Base-by-base conservation (phyloP, 2,329 filamentous ascomycete species). In the Emericellopsis cladophorae region DNA sequence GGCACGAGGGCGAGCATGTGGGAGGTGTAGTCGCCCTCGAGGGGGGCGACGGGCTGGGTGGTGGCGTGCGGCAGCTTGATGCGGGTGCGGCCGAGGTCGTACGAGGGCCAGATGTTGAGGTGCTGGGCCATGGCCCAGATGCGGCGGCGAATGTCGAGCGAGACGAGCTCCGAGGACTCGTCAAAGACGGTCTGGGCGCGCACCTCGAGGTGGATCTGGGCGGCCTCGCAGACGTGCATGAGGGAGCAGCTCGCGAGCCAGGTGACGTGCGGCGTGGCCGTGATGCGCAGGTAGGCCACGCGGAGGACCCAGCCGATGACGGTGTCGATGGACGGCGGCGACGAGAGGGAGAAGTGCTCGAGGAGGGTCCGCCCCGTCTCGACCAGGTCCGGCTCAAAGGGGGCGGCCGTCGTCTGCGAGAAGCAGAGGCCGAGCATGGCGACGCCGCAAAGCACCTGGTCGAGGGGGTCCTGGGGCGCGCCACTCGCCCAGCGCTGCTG, bases 21-120 rank as follows among this genome's bases (percentile, higher is more conserved):
- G 5, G 54, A 53, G 0, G 69, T 67, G 39, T 56, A 60, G 44
- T 68, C 64, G 1, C 62, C 61, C 2, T 59, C 52, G 7, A 56
- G 53, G 0, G 56, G 50, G 0, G 56, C 51, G 0, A 66, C 64
- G 8, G 66, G 55, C 10, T 63, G 51, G 2, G 62, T 59, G 1
- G 63, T 64, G 9, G 67, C 64, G 15, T 65, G 65, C 29, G 65
- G 64, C 0, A 74, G 57, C 1, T 45, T 62, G 44, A 76, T 68
- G 9, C 70, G 61, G 0, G 71, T 72, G 0, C 70, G 64, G 1
- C 73, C 73, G 40, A 76, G 66, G 41, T 78, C 74, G 45, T 74
- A 76, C 1, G 71, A 76, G 22, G 70, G 68, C 72, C 73, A 77
- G 11, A 67, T 69, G 46, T 77, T 76, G 7, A 78, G 61, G 46